phyloP scores from a whole-genome alignment of 192 early-diverging fungal genomes.

The Umbelopsis sp. region DNA sequence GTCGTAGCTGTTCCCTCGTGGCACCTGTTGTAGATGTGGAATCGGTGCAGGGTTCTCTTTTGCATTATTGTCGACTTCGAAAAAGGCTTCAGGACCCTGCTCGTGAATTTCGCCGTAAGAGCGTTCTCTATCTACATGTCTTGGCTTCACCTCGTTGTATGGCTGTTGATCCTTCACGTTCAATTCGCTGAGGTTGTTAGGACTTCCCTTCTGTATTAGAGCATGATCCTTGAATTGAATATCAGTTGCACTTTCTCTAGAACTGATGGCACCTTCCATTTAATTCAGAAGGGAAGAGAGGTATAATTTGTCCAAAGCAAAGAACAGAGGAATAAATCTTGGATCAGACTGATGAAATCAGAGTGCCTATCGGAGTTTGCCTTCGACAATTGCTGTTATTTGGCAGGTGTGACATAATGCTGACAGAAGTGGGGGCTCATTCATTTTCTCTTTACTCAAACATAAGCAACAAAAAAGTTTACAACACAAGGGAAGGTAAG shows the following conservation, averaged over 20 bases:
- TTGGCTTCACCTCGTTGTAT: neutral
- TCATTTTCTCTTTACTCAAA: neutral
- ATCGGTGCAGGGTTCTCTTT: slow-evolving; percentile 4
- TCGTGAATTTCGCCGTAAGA: slow-evolving; percentile 3
- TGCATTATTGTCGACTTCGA: slow-evolving; percentile 3
- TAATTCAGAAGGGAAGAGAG: neutral
- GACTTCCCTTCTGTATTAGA: neutral
- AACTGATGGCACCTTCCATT: neutral
- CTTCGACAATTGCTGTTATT: neutral
- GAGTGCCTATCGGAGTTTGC: slow-evolving; percentile 6
- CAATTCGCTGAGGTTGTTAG: neutral
- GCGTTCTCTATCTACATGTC: neutral
- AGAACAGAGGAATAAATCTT: neutral
- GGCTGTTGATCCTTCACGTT: neutral
- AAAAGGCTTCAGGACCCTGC: neutral
- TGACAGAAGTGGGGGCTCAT: neutral
- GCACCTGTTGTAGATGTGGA: slow-evolving; percentile 10
- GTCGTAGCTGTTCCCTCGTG: slow-evolving; percentile 8
- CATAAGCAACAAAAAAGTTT: neutral
- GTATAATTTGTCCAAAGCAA: neutral
- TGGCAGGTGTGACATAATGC: neutral
- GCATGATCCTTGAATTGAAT: neutral
- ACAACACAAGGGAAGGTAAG: too few species aligned
- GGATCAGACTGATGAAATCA: slow-evolving; percentile 3
- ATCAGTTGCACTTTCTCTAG: neutral